Conservation (phyloP, 495 filamentous ascomycete species). For the Tricharina praecox region DNA sequence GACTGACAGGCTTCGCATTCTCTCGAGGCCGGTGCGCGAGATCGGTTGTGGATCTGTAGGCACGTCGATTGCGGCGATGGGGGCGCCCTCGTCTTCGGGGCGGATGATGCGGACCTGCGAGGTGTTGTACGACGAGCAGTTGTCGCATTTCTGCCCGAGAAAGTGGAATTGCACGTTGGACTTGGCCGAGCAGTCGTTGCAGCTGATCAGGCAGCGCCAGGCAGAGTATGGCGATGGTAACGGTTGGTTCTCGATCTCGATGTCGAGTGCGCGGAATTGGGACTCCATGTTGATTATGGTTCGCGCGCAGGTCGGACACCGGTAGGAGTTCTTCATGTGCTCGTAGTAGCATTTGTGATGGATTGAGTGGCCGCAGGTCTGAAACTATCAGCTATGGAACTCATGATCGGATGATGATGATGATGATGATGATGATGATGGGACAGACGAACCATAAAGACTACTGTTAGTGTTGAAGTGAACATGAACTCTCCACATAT, state of each 20-base stretch:
- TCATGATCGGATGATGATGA: no score
- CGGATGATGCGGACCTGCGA: slow-evolving; percentile 46
- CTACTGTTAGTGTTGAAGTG: slow-evolving; percentile 70
- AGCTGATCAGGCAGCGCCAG: slow-evolving; percentile 65
- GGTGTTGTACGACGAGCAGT: slow-evolving; percentile 75
- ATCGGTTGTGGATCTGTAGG: slow-evolving; percentile 24
- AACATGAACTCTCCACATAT: slow-evolving; percentile 98
- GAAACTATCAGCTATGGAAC: neutral
- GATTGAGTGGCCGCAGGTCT: slow-evolving; percentile 83
- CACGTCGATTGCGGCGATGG: slow-evolving; percentile 11
- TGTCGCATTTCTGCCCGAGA: slow-evolving; percentile 76
- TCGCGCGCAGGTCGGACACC: slow-evolving; percentile 85
- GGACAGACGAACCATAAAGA: slow-evolving; percentile 47
- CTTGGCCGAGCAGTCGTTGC: slow-evolving; percentile 86
- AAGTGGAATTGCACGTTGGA: slow-evolving; percentile 80
- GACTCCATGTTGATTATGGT: slow-evolving; percentile 93
- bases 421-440: neutral
- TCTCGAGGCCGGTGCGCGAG: slow-evolving; percentile 23
- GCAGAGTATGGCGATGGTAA: slow-evolving; percentile 74
- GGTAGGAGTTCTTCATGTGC: slow-evolving; percentile 73
- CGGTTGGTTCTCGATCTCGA: slow-evolving; percentile 69
- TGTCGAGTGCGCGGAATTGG: slow-evolving; percentile 76
- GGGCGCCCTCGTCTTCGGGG: slow-evolving; percentile 28
- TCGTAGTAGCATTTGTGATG: slow-evolving; percentile 72
- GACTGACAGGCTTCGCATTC: slow-evolving; percentile 4